phyloP scores from a whole-genome alignment of 2,329 filamentous ascomycete genomes.

The Fusarium sp. region DNA sequence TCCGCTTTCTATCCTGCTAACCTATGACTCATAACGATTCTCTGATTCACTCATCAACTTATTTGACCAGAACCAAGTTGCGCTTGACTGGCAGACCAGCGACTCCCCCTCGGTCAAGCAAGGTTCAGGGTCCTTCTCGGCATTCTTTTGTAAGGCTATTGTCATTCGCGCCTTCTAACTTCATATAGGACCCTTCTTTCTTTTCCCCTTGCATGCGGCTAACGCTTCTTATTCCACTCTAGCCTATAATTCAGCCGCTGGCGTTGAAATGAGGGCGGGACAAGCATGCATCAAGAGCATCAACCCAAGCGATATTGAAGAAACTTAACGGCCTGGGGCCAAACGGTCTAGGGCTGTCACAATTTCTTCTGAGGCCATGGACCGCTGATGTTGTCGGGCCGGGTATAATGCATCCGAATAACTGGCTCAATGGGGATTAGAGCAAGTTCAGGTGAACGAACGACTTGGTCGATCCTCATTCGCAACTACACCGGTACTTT shows the following conservation, averaged over 20 bases:
- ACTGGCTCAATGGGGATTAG: not conserved
- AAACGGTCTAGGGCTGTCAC: conserved; percentile 1
- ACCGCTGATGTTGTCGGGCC: not conserved
- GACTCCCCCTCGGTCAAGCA: conserved; percentile 7
- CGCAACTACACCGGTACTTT: not conserved
- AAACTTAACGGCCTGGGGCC: conserved; percentile 1
- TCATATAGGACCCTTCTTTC: not conserved
- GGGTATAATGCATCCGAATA: not conserved
- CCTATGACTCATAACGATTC: not conserved
- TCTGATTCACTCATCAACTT: conserved; percentile 1
- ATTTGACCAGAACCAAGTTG: conserved; percentile 1
- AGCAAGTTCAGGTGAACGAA: not conserved
- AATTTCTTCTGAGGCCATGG: conserved; percentile 13
- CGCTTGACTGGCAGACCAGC: not conserved
- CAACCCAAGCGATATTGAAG: conserved; percentile 16
- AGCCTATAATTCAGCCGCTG: conserved; percentile 18
- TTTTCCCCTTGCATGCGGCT: conserved; percentile 17
- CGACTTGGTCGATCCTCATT: conserved; percentile 10
- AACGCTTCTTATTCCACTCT: conserved; percentile 23
- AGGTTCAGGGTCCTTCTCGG: conserved; percentile 12
- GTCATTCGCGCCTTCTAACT: conserved; percentile 31
- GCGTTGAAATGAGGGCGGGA: conserved; percentile 29
- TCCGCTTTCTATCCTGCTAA: not conserved
- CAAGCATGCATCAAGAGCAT: conserved; percentile 17
- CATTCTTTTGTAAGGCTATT: conserved; percentile 12